Evolutionary conservation across 805 yeast species (phyloP), one percentile per base, ranked within the genome.

Genomic region (Sugiyamaella mastotermitis): DNA sequence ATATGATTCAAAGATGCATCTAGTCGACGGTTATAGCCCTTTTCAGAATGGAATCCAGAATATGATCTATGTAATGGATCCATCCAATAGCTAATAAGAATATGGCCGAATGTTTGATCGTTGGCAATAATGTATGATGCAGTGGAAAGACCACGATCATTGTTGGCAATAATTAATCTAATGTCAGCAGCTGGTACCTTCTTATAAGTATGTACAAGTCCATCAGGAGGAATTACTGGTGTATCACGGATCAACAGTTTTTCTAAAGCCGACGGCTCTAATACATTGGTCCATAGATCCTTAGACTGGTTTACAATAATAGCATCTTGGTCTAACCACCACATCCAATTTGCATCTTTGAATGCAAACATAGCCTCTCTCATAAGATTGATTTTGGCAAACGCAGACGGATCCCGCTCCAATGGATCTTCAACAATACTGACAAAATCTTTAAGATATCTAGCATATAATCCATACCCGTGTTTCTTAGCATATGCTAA

Each of bases 321-420:
- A 0, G 90, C 78, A 53, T 82, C 78, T 42, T 57, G 61, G 57
- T 86, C 96, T 28, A 92, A 58, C 58, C 79, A 90, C 94, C 97
- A 85, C 55, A 88, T 77, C 70, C 87, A 83, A 57, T 84, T 78
- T 15, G 95, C 81, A 33, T 79, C 68, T 1, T 97, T 96, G 66
- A 88, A 87, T 0, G 95, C 92, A 57, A 74, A 76, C 81, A 88
- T 78, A 15, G 97, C 97, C 33, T 88, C 94, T 44, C 94, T 73
- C 56, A 86, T 57, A 29, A 79, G 58, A 39, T 72, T 71, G 20
- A 80, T 53, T 48, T 80, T 76, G 24, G 76, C 72, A 87, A 92
- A 83, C 83, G 60, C 2, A 21, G 74, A 44, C 19, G 41, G 43
- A 24, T 32, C 27, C 85, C 70, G 53, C 58, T 87, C 87, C 30